These are phyloP conservation scores for Dryas alaskensis DNA, from an alignment of 306 rosid species.

Conservation along the genomic window DNA sequence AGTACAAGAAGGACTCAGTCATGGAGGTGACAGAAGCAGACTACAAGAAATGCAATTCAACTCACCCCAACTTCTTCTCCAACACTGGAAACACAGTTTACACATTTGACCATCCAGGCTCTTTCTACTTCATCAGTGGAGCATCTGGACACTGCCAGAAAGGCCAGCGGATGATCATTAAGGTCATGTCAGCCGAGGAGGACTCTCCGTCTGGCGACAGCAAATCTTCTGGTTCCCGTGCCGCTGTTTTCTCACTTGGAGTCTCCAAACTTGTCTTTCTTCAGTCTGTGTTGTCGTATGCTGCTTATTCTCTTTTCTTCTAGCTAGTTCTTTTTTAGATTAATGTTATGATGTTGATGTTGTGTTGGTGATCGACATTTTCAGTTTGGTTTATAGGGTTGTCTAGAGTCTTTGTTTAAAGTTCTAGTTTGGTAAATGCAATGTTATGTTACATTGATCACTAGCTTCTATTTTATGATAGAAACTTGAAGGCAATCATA, in stretches of 20 bases:
- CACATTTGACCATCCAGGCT: constrained; percentile 46
- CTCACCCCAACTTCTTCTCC: constrained; percentile 71
- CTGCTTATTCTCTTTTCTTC: constrained; percentile 21
- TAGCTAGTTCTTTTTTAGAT: background rate
- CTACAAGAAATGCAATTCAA: constrained; percentile 61
- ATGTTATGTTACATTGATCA: too few species aligned
- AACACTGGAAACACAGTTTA: constrained; percentile 56
- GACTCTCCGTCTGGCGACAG: constrained; percentile 17
- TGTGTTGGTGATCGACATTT: background rate
- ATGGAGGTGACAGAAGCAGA: constrained; percentile 67
- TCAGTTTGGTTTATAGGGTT: background rate
- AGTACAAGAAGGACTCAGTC: constrained; percentile 77
- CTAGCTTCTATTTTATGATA: too few species aligned
- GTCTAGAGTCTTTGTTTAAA: background rate
- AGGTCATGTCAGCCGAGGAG: constrained; percentile 44
- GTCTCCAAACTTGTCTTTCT: constrained; percentile 27
- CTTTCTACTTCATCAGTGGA: constrained; percentile 86
- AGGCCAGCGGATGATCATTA: constrained; percentile 75
- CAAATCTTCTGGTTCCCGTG: constrained; percentile 32
- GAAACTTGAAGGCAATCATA: too few species aligned
- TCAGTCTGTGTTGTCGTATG: constrained; percentile 27
- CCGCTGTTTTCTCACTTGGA: constrained; percentile 13
- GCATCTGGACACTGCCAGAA: constrained; percentile 65
- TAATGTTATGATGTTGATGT: background rate
- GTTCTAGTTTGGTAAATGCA: too few species aligned